phyloP scores from a whole-genome alignment of 2,329 filamentous ascomycete genomes.

The Aspergillus vadensis region DNA sequence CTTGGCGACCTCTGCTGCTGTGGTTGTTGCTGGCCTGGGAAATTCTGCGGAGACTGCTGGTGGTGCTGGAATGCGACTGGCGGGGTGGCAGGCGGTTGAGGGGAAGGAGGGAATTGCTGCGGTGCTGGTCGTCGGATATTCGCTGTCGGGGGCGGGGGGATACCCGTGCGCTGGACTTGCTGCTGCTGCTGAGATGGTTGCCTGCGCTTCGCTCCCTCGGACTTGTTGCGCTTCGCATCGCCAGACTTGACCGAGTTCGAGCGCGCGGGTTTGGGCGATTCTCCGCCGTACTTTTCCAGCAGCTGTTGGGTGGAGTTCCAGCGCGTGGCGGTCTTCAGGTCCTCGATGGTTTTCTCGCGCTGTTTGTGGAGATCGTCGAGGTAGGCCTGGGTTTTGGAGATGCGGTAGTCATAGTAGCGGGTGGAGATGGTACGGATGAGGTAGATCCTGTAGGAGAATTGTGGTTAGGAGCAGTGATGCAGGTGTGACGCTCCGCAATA shows the following conservation, averaged over 20 bases:
- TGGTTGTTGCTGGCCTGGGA: slow-evolving; percentile 5
- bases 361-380: slow-evolving; percentile 77
- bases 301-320: slow-evolving; percentile 94
- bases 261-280: slow-evolving; percentile 49
- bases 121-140: slow-evolving; percentile 53
- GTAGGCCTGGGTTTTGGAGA: slow-evolving; percentile 66
- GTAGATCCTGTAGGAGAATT: slow-evolving; percentile 67
- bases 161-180: slow-evolving; percentile 51
- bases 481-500: background rate
- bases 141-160: slow-evolving; percentile 65
- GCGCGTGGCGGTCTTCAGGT: slow-evolving; percentile 90
- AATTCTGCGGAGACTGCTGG: slow-evolving; percentile 14
- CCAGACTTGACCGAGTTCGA: slow-evolving; percentile 24
- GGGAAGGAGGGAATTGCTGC: slow-evolving; percentile 13
- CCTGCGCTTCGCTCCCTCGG: slow-evolving; percentile 25
- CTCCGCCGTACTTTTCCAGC: slow-evolving; percentile 87
- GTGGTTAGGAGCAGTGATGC: background rate
- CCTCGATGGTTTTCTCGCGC: slow-evolving; percentile 83
- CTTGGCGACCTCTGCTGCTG: slow-evolving; percentile 3
- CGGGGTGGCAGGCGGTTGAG: slow-evolving; percentile 5
- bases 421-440: slow-evolving; percentile 66
- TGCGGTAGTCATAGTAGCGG: slow-evolving; percentile 77
- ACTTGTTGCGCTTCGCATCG: slow-evolving; percentile 27
- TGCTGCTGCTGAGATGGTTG: slow-evolving; percentile 21
- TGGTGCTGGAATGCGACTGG: slow-evolving; percentile 1